These are phyloP conservation scores for Bauhinia variegata DNA, from an alignment of 306 rosid species.

Conservation along the genomic window DNA sequence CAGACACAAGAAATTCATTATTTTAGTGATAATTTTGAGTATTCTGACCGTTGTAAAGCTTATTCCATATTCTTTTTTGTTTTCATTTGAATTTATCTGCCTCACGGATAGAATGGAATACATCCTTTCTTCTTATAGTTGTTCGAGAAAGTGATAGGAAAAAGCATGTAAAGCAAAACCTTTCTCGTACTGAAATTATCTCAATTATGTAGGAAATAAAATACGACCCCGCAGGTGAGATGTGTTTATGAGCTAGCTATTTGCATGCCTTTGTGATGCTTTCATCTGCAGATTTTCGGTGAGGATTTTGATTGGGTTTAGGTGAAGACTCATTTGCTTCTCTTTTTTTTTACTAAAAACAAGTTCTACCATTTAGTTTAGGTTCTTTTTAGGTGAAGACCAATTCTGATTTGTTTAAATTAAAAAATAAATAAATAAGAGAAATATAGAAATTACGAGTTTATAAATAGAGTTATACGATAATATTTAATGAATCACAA, in stretches of 20 bases:
- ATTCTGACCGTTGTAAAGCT: neutral
- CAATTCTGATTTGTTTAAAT: too few relatives aligned
- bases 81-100: neutral
- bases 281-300: neutral
- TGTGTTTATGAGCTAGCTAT: neutral
- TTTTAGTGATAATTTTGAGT: slow-evolving; percentile 20
- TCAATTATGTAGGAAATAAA: neutral
- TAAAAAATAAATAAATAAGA: too few relatives aligned
- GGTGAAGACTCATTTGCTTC: too few relatives aligned
- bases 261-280: neutral
- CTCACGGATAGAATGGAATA: slow-evolving; percentile 1
- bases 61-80: neutral
- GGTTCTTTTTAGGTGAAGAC: too few relatives aligned
- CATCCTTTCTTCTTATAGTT: neutral
- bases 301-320: too few relatives aligned
- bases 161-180: neutral
- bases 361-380: too few relatives aligned
- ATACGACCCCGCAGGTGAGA: neutral
- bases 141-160: neutral
- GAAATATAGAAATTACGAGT: too few relatives aligned
- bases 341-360: too few relatives aligned
- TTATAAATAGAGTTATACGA: too few relatives aligned
- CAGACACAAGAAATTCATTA: neutral
- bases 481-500: too few relatives aligned
- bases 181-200: neutral